phyloP scores from a whole-genome alignment of 202 grass and related monocot species.

The Setaria italica region DNA sequence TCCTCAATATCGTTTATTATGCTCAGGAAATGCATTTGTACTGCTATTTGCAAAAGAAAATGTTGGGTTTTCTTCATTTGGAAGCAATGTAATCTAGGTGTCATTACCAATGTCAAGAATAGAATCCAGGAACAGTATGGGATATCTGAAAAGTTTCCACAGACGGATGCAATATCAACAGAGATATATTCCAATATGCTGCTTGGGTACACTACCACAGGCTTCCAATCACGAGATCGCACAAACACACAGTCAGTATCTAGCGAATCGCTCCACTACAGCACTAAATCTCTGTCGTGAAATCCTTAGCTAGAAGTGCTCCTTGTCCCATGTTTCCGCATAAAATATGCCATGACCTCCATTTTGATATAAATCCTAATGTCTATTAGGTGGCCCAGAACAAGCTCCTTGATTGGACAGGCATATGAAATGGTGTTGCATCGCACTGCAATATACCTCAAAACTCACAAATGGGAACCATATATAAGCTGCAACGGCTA shows the following conservation, averaged over 20 bases:
- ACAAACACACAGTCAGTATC: conserved; percentile 36
- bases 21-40: not conserved
- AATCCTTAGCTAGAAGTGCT: not conserved
- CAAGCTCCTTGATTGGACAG: conserved; percentile 20
- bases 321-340: conserved; percentile 8
- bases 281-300: not conserved
- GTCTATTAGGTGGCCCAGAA: conserved; percentile 27
- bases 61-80: conserved; percentile 38
- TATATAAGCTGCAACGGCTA: not conserved
- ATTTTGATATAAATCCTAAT: conserved; percentile 2
- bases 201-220: conserved; percentile 28
- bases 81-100: conserved; percentile 45
- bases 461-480: conserved; percentile 12
- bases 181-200: conserved; percentile 38
- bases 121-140: conserved; percentile 36
- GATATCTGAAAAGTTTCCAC: conserved; percentile 33
- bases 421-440: not conserved
- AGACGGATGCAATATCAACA: conserved; percentile 40
- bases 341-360: conserved; percentile 21
- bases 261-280: conserved; percentile 3
- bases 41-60: not conserved
- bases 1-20: conserved; percentile 14
- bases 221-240: conserved; percentile 29
- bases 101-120: conserved; percentile 47
- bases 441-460: conserved; percentile 4